These are phyloP conservation scores for Calonectria multiphialidica DNA, from an alignment of 2,329 filamentous ascomycete species.

Conservation along the genomic window DNA sequence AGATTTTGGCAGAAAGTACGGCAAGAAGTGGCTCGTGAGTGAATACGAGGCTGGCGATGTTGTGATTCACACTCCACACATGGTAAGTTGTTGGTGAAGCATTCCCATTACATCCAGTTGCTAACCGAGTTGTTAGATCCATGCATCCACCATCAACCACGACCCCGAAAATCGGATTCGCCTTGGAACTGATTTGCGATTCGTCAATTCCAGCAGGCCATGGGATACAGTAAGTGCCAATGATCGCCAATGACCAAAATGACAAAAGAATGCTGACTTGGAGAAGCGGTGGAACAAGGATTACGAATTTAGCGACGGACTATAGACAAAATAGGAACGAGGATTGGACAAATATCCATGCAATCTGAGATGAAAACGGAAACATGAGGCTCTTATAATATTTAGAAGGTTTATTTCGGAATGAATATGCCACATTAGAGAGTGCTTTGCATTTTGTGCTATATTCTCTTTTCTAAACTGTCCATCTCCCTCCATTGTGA, in stretches of 20 bases:
- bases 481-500: conserved; percentile 20
- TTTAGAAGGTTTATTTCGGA: too few species aligned
- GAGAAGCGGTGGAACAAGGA: conserved; percentile 36
- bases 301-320: conserved; percentile 33
- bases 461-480: conserved; percentile 6
- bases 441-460: background rate
- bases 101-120: background rate
- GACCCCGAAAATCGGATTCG: conserved; percentile 64
- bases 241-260: too few species aligned
- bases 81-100: conserved; percentile 30
- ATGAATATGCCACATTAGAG: background rate
- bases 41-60: conserved; percentile 58
- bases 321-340: conserved; percentile 21
- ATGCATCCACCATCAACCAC: conserved; percentile 68
- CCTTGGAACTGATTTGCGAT: conserved; percentile 67
- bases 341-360: too few species aligned
- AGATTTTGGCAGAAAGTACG: conserved; percentile 47
- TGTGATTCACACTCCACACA: conserved; percentile 53
- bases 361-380: too few species aligned
- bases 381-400: too few species aligned
- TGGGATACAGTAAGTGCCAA: conserved; percentile 58
- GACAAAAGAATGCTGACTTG: background rate
- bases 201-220: conserved; percentile 63
- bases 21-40: conserved; percentile 51
- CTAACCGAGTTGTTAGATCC: conserved; percentile 55